Percentiles rank a stretch among this genome's conserved stretches.
Evolutionary conservation across 495 filamentous ascomycete genomes (phyloP).

Genomic region (Neurospora sp.): DNA sequence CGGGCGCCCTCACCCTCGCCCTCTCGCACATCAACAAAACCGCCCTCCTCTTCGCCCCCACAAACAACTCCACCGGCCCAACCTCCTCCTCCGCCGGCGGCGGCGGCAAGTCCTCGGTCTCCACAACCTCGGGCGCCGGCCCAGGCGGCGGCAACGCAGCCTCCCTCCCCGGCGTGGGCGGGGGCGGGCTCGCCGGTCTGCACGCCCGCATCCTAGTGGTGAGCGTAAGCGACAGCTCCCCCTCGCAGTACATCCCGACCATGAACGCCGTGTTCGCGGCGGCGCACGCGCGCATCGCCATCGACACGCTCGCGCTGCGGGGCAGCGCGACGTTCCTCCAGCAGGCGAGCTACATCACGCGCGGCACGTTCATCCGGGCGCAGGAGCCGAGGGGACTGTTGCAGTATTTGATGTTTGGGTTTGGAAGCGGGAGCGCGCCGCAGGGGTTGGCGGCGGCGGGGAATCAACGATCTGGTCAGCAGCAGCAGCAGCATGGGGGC

Average conservation of each 20-base stretch:
- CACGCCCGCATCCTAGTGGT: slow-evolving; percentile 79
- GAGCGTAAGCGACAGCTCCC: slow-evolving; percentile 70
- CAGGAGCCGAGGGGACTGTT: slow-evolving; percentile 52
- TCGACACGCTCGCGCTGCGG: slow-evolving; percentile 80
- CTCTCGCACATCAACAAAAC: slow-evolving; percentile 75
- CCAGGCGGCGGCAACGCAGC: slow-evolving; percentile 18
- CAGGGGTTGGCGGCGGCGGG: background rate
- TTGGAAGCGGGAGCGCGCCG: slow-evolving; percentile 37
- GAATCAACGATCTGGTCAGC: background rate
- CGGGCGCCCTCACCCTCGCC: slow-evolving; percentile 83
- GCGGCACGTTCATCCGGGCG: slow-evolving; percentile 77
- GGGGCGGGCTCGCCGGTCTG: slow-evolving; percentile 36
- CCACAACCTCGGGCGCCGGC: slow-evolving; percentile 17
- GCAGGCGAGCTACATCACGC: slow-evolving; percentile 84
- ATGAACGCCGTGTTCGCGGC: slow-evolving; percentile 98
- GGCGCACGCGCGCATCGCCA: slow-evolving; percentile 71
- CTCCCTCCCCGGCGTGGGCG: slow-evolving; percentile 18
- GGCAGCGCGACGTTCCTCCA: slow-evolving; percentile 83
- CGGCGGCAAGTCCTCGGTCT: background rate
- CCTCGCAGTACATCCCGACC: slow-evolving; percentile 89
- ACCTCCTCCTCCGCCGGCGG: slow-evolving; percentile 18
- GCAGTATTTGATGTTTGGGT: slow-evolving; percentile 94
- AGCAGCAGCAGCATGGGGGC: background rate
- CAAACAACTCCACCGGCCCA: slow-evolving; percentile 4
- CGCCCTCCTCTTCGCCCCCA: slow-evolving; percentile 27